These are phyloP conservation scores for Nothophaeocryptopus gaeumannii DNA, from an alignment of 2,329 filamentous ascomycete genomes.

Conservation along the genomic window DNA sequence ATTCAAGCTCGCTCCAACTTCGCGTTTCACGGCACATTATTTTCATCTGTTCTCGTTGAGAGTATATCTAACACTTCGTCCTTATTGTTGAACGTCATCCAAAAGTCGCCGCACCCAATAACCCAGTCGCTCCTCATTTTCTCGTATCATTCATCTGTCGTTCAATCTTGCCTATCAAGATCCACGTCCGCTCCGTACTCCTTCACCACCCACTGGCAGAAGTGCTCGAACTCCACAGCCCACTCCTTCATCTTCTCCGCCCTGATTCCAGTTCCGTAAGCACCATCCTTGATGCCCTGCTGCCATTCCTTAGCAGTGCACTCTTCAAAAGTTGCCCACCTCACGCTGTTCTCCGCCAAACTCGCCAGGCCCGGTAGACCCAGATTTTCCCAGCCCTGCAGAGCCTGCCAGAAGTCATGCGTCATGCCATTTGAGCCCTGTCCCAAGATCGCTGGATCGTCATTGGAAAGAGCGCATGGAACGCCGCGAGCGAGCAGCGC, in stretches of 20 bases:
- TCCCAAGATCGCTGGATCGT: slow-evolving; percentile 85
- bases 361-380: slow-evolving; percentile 82
- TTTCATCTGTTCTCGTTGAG: no score
- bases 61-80: no score
- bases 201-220: slow-evolving; percentile 83
- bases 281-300: slow-evolving; percentile 69
- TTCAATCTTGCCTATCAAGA: slow-evolving; percentile 25
- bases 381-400: slow-evolving; percentile 89
- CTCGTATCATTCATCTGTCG: background rate
- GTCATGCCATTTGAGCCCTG: slow-evolving; percentile 79
- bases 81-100: no score
- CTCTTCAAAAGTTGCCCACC: slow-evolving; percentile 87
- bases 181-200: slow-evolving; percentile 54
- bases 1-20: no score
- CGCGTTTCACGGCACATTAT: no score
- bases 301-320: slow-evolving; percentile 68
- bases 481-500: slow-evolving; percentile 83
- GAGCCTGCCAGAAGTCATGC: slow-evolving; percentile 89
- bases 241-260: slow-evolving; percentile 73
- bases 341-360: slow-evolving; percentile 86
- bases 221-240: slow-evolving; percentile 79
- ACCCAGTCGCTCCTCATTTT: no score
- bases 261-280: slow-evolving; percentile 67
- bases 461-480: slow-evolving; percentile 78
- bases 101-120: no score